Percentiles rank a stretch among this genome's conserved stretches.
Evolutionary conservation across 352 stramenopile species (phyloP).

Genomic region (Phytophthora citrophthora): DNA sequence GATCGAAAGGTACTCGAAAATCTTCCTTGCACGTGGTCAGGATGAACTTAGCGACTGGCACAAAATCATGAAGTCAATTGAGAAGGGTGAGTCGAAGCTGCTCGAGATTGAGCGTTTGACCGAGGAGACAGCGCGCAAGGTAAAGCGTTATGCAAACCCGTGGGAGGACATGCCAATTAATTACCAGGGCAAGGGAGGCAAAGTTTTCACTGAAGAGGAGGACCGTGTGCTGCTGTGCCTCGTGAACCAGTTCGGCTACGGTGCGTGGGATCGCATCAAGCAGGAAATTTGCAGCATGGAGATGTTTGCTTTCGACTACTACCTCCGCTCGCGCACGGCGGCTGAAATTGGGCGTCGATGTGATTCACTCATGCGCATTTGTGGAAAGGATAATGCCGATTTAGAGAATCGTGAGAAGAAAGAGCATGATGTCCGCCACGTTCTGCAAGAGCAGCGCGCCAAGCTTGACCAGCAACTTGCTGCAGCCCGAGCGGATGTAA

Average conservation of each 20-base stretch:
- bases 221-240: slow-evolving; percentile 97
- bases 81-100: slow-evolving; percentile 88
- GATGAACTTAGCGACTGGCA: slow-evolving; percentile 82
- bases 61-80: slow-evolving; percentile 88
- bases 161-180: slow-evolving; percentile 91
- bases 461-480: slow-evolving; percentile 71
- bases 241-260: slow-evolving; percentile 98
- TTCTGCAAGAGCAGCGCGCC: slow-evolving; percentile 73
- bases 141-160: slow-evolving; percentile 81
- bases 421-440: slow-evolving; percentile 62
- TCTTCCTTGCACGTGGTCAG: slow-evolving; percentile 75
- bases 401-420: slow-evolving; percentile 81
- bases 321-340: slow-evolving; percentile 96
- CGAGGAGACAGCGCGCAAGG: slow-evolving; percentile 75
- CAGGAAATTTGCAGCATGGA: slow-evolving; percentile 93
- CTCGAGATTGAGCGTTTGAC: slow-evolving; percentile 88
- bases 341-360: slow-evolving; percentile 96
- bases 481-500: slow-evolving; percentile 73
- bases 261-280: slow-evolving; percentile 96
- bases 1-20: slow-evolving; percentile 65
- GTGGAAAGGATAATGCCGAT: slow-evolving; percentile 93
- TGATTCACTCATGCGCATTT: slow-evolving; percentile 95
- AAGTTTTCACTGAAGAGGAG: slow-evolving; percentile 97
- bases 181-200: slow-evolving; percentile 91
- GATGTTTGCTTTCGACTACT: slow-evolving; percentile 98